Evolutionary conservation across 768 basidiomycete species (phyloP).

Genomic region (Mycena pura): DNA sequence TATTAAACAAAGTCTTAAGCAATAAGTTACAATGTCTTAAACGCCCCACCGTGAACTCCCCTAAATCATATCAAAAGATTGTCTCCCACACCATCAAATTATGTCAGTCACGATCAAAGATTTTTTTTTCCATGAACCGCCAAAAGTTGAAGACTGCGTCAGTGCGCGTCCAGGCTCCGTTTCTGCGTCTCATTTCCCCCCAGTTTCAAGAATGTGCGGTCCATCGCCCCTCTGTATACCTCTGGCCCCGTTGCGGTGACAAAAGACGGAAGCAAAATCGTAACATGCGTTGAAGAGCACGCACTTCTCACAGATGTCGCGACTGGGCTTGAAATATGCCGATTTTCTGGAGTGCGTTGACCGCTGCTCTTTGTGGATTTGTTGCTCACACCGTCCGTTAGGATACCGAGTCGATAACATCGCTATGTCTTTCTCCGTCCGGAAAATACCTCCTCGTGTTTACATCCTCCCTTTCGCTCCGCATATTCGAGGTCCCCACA

Average conservation of each 20-base stretch:
- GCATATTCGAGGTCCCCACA: constrained; percentile 81
- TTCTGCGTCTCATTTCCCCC: constrained; percentile 12
- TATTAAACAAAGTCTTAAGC: too few relatives aligned
- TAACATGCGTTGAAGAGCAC: constrained; percentile 89
- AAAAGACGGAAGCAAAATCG: constrained; percentile 76
- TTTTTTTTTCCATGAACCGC: constrained; percentile 30
- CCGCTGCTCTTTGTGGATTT: background rate
- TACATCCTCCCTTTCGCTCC: constrained; percentile 80
- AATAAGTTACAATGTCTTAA: too few relatives aligned
- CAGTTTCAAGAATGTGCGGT: constrained; percentile 79
- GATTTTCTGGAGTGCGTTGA: constrained; percentile 79
- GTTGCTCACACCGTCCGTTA: constrained; percentile 38
- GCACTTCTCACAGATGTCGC: constrained; percentile 83
- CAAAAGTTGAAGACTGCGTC: constrained; percentile 71
- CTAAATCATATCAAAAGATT: too few relatives aligned
- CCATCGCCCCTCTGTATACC: constrained; percentile 85
- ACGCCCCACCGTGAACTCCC: too few relatives aligned
- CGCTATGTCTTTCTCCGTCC: constrained; percentile 82
- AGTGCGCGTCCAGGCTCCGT: constrained; percentile 30
- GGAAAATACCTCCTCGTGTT: constrained; percentile 79
- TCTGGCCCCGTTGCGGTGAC: constrained; percentile 85
- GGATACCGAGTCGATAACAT: constrained; percentile 87
- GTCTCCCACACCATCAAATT: background rate
- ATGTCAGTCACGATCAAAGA: background rate
- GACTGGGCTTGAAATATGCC: constrained; percentile 76